These are phyloP conservation scores for Vicia faba DNA, from an alignment of 306 rosid species.

Conservation along the genomic window DNA sequence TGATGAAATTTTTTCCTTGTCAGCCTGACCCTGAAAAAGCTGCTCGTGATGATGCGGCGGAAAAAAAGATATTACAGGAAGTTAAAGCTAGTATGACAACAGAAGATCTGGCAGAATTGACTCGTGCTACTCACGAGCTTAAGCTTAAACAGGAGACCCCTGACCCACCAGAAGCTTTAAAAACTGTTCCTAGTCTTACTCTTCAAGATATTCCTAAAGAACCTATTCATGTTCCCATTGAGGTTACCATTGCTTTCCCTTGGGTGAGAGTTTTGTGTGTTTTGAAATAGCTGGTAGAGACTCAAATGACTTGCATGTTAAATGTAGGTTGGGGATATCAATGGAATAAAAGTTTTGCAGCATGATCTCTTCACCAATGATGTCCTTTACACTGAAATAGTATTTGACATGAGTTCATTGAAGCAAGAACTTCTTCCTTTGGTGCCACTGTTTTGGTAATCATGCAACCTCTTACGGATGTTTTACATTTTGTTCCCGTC, in stretches of 20 bases:
- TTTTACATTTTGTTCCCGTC: constrained; percentile 29
- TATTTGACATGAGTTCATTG: constrained; percentile 79
- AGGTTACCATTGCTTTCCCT: constrained; percentile 55
- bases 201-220: constrained; percentile 92
- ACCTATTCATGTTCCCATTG: constrained; percentile 73
- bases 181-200: constrained; percentile 91
- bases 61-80: constrained; percentile 71
- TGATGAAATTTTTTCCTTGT: constrained; percentile 34
- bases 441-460: constrained; percentile 94
- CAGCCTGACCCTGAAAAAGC: constrained; percentile 97
- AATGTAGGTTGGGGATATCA: constrained; percentile 75
- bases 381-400: constrained; percentile 88
- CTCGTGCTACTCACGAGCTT: constrained; percentile 85
- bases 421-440: constrained; percentile 90
- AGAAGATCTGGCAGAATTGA: constrained; percentile 86
- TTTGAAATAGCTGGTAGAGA: constrained; percentile 32
- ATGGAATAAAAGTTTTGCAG: constrained; percentile 81
- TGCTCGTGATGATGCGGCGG: constrained; percentile 80
- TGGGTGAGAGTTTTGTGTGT: constrained; percentile 7
- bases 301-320: constrained; percentile 34
- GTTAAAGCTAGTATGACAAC: constrained; percentile 80
- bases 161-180: constrained; percentile 94
- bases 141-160: constrained; percentile 93
- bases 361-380: constrained; percentile 99
- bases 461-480: constrained; percentile 33